Conservation (phyloP, 352 stramenopile genomes). For the Phytophthora nicotianae region DNA sequence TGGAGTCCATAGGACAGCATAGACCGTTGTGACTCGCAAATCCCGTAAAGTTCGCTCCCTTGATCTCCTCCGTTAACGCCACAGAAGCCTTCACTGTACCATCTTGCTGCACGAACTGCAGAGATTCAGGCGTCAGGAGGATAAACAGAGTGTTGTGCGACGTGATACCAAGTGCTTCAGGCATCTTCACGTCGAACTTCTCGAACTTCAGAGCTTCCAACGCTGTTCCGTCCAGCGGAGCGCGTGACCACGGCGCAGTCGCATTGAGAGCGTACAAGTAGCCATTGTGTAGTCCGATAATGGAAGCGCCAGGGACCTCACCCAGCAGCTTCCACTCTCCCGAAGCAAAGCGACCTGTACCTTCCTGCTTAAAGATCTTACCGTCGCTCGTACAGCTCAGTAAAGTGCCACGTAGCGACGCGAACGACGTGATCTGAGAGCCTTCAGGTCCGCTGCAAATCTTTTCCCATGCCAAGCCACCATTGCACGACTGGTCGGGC, state of each 20-base stretch:
- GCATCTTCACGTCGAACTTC: slow-evolving; percentile 30
- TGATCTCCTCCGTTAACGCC: slow-evolving; percentile 28
- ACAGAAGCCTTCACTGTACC: slow-evolving; percentile 43
- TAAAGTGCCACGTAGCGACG: slow-evolving; percentile 67
- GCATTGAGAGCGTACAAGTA: slow-evolving; percentile 65
- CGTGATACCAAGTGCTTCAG: slow-evolving; percentile 53
- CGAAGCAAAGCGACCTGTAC: slow-evolving; percentile 62
- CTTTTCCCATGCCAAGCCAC: slow-evolving; percentile 51
- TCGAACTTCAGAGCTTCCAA: slow-evolving; percentile 64
- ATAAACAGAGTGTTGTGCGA: slow-evolving; percentile 83
- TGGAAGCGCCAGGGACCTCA: slow-evolving; percentile 40
- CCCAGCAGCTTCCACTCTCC: slow-evolving; percentile 66
- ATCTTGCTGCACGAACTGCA: slow-evolving; percentile 50
- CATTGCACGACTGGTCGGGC: slow-evolving; percentile 19
- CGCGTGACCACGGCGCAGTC: slow-evolving; percentile 51
- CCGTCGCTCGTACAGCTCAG: slow-evolving; percentile 65
- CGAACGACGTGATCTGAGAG: slow-evolving; percentile 57
- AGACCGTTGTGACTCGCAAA: slow-evolving; percentile 86
- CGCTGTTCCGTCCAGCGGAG: slow-evolving; percentile 47
- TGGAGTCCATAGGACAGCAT: slow-evolving; percentile 87
- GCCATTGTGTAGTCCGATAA: slow-evolving; percentile 76
- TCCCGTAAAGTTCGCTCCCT: slow-evolving; percentile 40
- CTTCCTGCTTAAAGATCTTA: slow-evolving; percentile 72
- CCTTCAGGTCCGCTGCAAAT: slow-evolving; percentile 53
- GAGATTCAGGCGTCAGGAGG: slow-evolving; percentile 46